phyloP scores from a whole-genome alignment of 2,329 filamentous ascomycete species.

The Basipetospora chlamydospora region DNA sequence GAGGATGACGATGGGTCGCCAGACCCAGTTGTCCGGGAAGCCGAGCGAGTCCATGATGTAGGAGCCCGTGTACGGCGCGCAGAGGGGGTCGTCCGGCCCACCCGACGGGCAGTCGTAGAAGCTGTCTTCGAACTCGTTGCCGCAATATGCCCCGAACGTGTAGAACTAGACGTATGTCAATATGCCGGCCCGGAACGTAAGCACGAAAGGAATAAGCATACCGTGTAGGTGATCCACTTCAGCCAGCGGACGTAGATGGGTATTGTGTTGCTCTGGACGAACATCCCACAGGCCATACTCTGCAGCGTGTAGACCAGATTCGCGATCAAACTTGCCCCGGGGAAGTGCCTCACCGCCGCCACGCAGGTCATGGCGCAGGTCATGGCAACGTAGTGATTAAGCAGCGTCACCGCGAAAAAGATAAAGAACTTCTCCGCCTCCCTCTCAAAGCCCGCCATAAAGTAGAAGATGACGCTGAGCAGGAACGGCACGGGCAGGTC shows the following conservation, averaged over 20 bases:
- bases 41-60: slow-evolving; percentile 58
- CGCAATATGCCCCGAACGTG: slow-evolving; percentile 53
- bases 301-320: slow-evolving; percentile 63
- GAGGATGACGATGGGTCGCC: slow-evolving; percentile 48
- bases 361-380: slow-evolving; percentile 57
- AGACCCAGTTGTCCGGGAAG: slow-evolving; percentile 53
- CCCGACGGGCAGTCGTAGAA: slow-evolving; percentile 62
- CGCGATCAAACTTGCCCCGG: slow-evolving; percentile 55
- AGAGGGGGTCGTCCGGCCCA: slow-evolving; percentile 48
- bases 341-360: slow-evolving; percentile 49
- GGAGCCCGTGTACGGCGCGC: slow-evolving; percentile 51
- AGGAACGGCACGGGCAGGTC: slow-evolving; percentile 59
- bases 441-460: slow-evolving; percentile 60
- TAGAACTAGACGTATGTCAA: slow-evolving; percentile 40
- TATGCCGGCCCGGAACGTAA: no score
- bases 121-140: slow-evolving; percentile 57
- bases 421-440: slow-evolving; percentile 52
- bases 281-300: slow-evolving; percentile 61
- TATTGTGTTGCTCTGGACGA: slow-evolving; percentile 58
- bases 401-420: slow-evolving; percentile 53
- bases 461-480: slow-evolving; percentile 60
- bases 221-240: slow-evolving; percentile 50
- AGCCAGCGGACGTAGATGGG: slow-evolving; percentile 68
- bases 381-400: slow-evolving; percentile 61
- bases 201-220: slow-evolving; percentile 16